Evolutionary conservation across 1,139 yeast genomes (phyloP).

Genomic region (Williopsis jadinii): DNA sequence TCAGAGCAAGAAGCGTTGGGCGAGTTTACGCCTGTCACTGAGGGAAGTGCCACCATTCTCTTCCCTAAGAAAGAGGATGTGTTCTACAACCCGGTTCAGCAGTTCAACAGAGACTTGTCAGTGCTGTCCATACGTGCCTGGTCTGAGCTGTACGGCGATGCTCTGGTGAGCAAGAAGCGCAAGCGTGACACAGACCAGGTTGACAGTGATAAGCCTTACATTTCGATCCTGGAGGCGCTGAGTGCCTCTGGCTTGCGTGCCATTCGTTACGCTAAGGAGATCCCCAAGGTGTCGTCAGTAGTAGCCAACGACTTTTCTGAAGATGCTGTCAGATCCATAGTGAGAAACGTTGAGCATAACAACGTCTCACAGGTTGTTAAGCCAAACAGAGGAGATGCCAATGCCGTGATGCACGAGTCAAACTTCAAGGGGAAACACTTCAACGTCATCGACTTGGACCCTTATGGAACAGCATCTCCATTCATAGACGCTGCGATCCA

Average conservation of each 20-base stretch:
- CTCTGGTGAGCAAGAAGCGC: constrained; percentile 26
- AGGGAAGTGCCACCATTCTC: constrained; percentile 76
- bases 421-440: constrained; percentile 40
- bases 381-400: constrained; percentile 84
- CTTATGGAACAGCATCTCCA: constrained; percentile 96
- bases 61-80: constrained; percentile 75
- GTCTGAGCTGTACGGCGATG: constrained; percentile 47
- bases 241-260: constrained; percentile 96
- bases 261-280: constrained; percentile 85
- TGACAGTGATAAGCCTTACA: constrained; percentile 32
- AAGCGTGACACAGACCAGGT: constrained; percentile 24
- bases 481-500: constrained; percentile 89
- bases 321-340: constrained; percentile 81
- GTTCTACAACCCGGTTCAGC: constrained; percentile 94
- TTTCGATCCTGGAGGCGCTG: constrained; percentile 77
- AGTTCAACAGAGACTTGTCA: constrained; percentile 88
- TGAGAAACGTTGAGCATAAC: constrained; percentile 64
- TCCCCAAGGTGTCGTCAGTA: constrained; percentile 62
- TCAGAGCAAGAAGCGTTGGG: too few species aligned
- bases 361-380: constrained; percentile 45
- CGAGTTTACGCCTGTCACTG: constrained; percentile 46
- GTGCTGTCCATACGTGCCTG: constrained; percentile 83
- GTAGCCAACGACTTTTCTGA: constrained; percentile 85
- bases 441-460: constrained; percentile 90
- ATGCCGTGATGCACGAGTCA: constrained; percentile 60